Percentiles rank a stretch among this genome's conserved stretches.
phyloP scores from a whole-genome alignment of 2,329 filamentous ascomycete species.

The Pseudogymnoascus sp. region DNA sequence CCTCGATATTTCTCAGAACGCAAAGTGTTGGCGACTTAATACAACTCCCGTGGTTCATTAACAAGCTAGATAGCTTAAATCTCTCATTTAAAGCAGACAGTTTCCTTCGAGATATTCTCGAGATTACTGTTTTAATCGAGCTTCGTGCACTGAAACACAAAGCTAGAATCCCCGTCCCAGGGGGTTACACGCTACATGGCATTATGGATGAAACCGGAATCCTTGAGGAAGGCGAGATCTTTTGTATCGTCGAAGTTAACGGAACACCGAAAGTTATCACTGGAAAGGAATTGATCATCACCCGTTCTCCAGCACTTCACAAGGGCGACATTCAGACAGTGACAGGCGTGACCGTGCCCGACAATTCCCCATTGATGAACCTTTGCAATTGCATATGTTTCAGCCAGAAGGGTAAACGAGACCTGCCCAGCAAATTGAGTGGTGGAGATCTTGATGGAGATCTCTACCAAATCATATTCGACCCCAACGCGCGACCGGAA shows the following conservation, averaged over 20 bases:
- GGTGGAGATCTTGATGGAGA: slow-evolving; percentile 83
- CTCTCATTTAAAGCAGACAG: slow-evolving; percentile 58
- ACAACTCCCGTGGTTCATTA: slow-evolving; percentile 53
- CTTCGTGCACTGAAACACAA: slow-evolving; percentile 71
- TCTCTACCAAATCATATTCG: slow-evolving; percentile 72
- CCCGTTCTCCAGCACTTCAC: neutral
- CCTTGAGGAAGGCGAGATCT: neutral
- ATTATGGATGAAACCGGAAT: neutral
- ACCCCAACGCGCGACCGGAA: slow-evolving; percentile 41
- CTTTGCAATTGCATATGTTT: slow-evolving; percentile 73
- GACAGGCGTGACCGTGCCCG: slow-evolving; percentile 50
- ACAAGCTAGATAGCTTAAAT: slow-evolving; percentile 45
- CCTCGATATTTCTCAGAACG: slow-evolving; percentile 55
- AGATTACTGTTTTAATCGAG: slow-evolving; percentile 61
- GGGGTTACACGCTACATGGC: neutral
- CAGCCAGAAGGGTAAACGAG: slow-evolving; percentile 59
- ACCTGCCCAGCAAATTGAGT: slow-evolving; percentile 69
- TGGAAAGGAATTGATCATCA: neutral
- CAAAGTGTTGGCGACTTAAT: slow-evolving; percentile 54
- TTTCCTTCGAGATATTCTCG: slow-evolving; percentile 63
- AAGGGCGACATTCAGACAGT: neutral
- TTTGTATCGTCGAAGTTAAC: neutral
- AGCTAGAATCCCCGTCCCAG: slow-evolving; percentile 37
- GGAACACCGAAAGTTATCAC: neutral
- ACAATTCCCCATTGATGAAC: slow-evolving; percentile 48